Evolutionary conservation across 2,329 filamentous ascomycete genomes (phyloP), one percentile per base, ranked within the genome.

Genomic region (Paracoccidioides lutzii): DNA sequence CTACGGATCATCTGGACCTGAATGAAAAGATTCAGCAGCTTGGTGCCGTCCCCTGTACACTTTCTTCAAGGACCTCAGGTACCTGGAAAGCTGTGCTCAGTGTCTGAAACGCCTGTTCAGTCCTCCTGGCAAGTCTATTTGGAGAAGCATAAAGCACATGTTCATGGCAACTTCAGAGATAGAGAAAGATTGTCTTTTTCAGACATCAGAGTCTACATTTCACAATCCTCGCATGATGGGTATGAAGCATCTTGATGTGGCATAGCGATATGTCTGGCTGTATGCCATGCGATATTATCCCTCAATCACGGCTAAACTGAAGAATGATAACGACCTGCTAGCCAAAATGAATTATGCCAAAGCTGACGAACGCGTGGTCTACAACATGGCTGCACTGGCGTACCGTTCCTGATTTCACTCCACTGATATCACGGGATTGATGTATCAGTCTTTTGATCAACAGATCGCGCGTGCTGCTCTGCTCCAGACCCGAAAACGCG

Each of bases 21-120:
- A 10, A 48, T 61, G 28, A 12, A 56, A 37, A 28, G 40, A 10
- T 60, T 59, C 35, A 54, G 60, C 30, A 52, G 58, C 3, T 54
- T 64, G 1, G 55, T 63, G 48, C 61, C 49, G 12, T 64, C n/a
- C 57, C 42, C 46, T 63, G n/a, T 59, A 62, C 28, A 61, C 55
- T 7, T 62, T 64, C 54, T 63, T 62, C 37, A 50, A 62, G 55
- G 61, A 63, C 46, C 40, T 46, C 33, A 54, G 48, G 44, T 48
- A 44, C 22, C 28, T 48, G 7, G 43, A 54, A 38, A 54, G 42
- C 35, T 54, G 43, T 9, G 52, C 43, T 9, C 3, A 54, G 9
- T 54, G 52, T 38, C 22, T 48, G 12, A 48, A 42, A 48, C 30
- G 9, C 15, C 42, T 54, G 8, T 54, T 10, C 4, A 4, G 40